phyloP scores from a whole-genome alignment of 2,329 filamentous ascomycete species.

The Byssothecium circinans region DNA sequence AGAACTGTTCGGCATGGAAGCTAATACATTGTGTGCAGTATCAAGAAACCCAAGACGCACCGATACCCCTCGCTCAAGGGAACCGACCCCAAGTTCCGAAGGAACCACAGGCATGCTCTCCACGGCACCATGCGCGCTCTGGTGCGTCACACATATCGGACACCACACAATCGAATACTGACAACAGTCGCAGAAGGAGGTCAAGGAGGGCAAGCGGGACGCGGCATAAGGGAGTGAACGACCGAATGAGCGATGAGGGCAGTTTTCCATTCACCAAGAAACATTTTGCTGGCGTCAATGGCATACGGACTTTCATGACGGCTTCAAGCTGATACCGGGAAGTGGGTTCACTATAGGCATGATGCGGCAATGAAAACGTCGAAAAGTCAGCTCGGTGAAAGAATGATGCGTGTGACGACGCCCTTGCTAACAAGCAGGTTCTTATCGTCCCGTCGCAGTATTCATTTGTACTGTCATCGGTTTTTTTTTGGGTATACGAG shows the following conservation, averaged over 20 bases:
- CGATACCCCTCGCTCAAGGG: conserved; percentile 99
- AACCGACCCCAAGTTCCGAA: conserved; percentile 98
- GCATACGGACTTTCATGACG: conserved; percentile 44
- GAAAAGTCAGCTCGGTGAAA: conserved; percentile 34
- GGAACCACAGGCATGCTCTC: conserved; percentile 99
- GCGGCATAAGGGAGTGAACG: conserved; percentile 63
- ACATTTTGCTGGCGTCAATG: conserved; percentile 47
- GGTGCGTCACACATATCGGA: conserved; percentile 60
- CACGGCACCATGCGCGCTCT: conserved; percentile 98
- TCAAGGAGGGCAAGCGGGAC: conserved; percentile 94
- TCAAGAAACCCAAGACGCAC: conserved; percentile 99
- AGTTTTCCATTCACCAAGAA: conserved; percentile 44
- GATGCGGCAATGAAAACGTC: conserved; percentile 43
- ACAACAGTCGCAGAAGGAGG: conserved; percentile 75
- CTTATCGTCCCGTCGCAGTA: not conserved
- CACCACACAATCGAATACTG: conserved; percentile 16
- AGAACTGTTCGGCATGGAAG: not conserved
- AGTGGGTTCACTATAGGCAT: conserved; percentile 40
- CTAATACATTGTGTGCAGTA: conserved; percentile 60
- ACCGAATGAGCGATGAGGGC: conserved; percentile 37
- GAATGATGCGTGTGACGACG: conserved; percentile 7
- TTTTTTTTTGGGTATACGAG: conserved; percentile 14
- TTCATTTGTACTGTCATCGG: conserved; percentile 7
- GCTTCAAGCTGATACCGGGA: conserved; percentile 39
- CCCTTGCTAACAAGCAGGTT: conserved; percentile 2